These are phyloP conservation scores for Ascoidea tarda DNA, from an alignment of 805 yeast species.

Conservation along the genomic window DNA sequence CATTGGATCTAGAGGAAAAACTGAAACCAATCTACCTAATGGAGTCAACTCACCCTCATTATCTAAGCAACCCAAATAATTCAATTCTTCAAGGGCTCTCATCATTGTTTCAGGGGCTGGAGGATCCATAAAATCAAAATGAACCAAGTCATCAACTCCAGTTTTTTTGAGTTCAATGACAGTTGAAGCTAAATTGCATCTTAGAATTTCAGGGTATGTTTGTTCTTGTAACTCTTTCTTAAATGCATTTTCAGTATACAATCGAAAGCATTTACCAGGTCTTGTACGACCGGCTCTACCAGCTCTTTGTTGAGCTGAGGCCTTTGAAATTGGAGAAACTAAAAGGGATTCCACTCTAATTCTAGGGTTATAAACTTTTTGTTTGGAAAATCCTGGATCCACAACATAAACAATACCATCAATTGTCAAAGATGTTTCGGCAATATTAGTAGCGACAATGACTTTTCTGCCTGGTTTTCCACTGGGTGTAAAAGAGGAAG, in stretches of 20 bases:
- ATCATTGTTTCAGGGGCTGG: constrained; percentile 99
- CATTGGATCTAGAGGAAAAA: constrained; percentile 93
- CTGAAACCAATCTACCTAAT: constrained; percentile 79
- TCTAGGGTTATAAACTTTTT: constrained; percentile 92
- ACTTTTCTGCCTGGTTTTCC: constrained; percentile 95
- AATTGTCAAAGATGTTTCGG: constrained; percentile 94
- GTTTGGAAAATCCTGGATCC: constrained; percentile 95
- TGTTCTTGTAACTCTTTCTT: constrained; percentile 88
- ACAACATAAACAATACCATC: constrained; percentile 96
- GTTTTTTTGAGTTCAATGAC: constrained; percentile 87
- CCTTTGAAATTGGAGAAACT: constrained; percentile 94
- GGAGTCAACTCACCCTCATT: constrained; percentile 88
- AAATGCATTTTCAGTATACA: constrained; percentile 95
- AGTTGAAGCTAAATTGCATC: constrained; percentile 83
- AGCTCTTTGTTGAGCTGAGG: constrained; percentile 96
- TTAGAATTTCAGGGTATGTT: constrained; percentile 87
- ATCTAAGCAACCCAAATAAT: constrained; percentile 77
- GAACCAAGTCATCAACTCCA: constrained; percentile 92
- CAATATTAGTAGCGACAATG: constrained; percentile 86
- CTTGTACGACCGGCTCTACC: constrained; percentile 99
- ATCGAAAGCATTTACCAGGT: constrained; percentile 94
- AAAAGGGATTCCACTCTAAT: constrained; percentile 88
- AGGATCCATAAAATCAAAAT: constrained; percentile 97
- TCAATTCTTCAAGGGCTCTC: constrained; percentile 94
- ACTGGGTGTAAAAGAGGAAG: constrained; percentile 49